These are phyloP conservation scores for Arabidopsis arenosa DNA, from an alignment of 345 rosid genomes.

Conservation along the genomic window DNA sequence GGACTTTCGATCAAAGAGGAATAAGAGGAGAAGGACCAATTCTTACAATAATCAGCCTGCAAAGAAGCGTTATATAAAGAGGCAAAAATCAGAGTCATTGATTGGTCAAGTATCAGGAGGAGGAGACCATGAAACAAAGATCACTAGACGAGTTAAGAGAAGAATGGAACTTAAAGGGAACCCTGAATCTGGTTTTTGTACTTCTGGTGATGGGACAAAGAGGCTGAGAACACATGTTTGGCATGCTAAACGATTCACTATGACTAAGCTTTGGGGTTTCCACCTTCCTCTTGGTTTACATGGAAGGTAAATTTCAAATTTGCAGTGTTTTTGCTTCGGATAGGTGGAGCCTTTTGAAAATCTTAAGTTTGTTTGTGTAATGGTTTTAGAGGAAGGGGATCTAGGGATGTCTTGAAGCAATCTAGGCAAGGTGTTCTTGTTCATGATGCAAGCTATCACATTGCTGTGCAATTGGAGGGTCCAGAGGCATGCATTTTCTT, in stretches of 20 bases:
- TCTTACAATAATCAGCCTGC: slow-evolving; percentile 60
- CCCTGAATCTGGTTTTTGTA: slow-evolving; percentile 59
- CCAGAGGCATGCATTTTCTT: slow-evolving; percentile 64
- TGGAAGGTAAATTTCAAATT: slow-evolving; percentile 61
- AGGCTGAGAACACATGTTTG: slow-evolving; percentile 91
- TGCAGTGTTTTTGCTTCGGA: slow-evolving; percentile 9
- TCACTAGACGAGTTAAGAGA: slow-evolving; percentile 63
- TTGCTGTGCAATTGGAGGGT: slow-evolving; percentile 74
- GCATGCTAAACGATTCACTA: slow-evolving; percentile 88
- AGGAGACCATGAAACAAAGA: slow-evolving; percentile 39
- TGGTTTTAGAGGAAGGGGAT: slow-evolving; percentile 79
- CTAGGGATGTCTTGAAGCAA: slow-evolving; percentile 83
- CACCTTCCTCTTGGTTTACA: slow-evolving; percentile 87
- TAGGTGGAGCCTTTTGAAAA: not conserved
- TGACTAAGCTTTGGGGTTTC: slow-evolving; percentile 86
- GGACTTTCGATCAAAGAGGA: slow-evolving; percentile 66
- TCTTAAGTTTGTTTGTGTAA: slow-evolving; percentile 22
- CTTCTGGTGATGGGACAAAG: slow-evolving; percentile 87
- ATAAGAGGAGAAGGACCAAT: slow-evolving; percentile 87
- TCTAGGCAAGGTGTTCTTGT: slow-evolving; percentile 66
- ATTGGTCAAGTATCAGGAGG: slow-evolving; percentile 36
- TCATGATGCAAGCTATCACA: slow-evolving; percentile 79
- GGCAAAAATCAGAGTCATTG: slow-evolving; percentile 45
- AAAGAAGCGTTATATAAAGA: slow-evolving; percentile 55
- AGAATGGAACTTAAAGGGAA: slow-evolving; percentile 68